Evolutionary conservation across 352 stramenopile species (phyloP), one percentile per base, ranked within the genome.

Genomic region (Phytophthora colocasiae): DNA sequence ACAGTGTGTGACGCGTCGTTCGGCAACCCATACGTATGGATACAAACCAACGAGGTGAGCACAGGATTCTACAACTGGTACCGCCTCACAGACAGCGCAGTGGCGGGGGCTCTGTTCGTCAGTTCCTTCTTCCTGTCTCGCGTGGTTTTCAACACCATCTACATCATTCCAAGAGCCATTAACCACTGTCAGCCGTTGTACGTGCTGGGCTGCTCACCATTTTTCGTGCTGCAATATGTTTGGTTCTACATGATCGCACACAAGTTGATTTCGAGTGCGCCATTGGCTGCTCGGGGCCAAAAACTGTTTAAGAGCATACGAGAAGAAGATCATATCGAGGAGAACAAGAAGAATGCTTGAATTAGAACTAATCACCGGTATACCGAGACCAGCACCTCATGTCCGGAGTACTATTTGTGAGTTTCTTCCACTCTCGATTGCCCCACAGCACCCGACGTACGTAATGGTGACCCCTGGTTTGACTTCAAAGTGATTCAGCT

Each of bases 1-100:
- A 76, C 62, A 3, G 69, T 91, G 55, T 93, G 85, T 32, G 66
- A 72, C 15, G 40, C 66, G 11, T 63, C 63, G 12, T 75, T 91
- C 26, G 80, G 83, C 14, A 93, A 92, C 63, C 55, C 83, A 27
- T 93, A 93, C 75, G 82, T 92, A 53, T 93, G 83, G 83, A 91
- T 93, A 66, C 85, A 93, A 57, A 93, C 85, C 29, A 93, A 93
- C 56, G 85, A 93, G 63, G 71, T 93, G 55, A 92, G 83, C 66
- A 93, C 85, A 54, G 69, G 71, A 48, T 93, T 93, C 68, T 93
- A 92, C 76, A 91, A 91, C 58, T 93, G 85, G 85, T 91, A 82
- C 54, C 78, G 85, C 36, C 76, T 91, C 57, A 92, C 79, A 43
- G 73, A 87, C 69, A 91, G 49, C 69, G 71, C 50, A 3, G 32